Percentiles rank a stretch among this genome's conserved stretches.
Conservation (phyloP, 768 basidiomycete species). For the Pulveroboletus sp. region DNA sequence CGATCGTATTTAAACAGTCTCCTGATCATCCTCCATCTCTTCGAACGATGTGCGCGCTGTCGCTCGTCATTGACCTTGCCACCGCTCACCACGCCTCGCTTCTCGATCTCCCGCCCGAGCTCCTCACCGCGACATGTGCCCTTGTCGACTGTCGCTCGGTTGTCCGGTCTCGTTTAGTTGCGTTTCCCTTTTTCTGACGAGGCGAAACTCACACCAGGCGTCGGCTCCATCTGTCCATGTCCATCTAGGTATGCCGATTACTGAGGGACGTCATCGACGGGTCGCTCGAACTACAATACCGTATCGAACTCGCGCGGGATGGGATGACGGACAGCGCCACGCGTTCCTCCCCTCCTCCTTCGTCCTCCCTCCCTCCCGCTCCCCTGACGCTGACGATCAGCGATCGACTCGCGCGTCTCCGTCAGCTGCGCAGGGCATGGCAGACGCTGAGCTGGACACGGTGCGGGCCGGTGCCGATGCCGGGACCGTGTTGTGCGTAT, state of each 20-base stretch:
- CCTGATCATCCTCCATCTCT: background rate
- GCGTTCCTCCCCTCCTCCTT: background rate
- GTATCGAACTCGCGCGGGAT: slow-evolving; percentile 36
- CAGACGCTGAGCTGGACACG: slow-evolving; percentile 25
- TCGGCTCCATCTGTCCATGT: background rate
- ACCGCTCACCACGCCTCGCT: background rate
- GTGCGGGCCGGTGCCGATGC: slow-evolving; percentile 24
- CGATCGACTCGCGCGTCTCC: slow-evolving; percentile 33
- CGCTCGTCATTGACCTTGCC: background rate
- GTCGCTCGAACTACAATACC: slow-evolving; percentile 34
- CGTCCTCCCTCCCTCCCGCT: too few species aligned
- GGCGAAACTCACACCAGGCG: background rate
- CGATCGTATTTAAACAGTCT: background rate
- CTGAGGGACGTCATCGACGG: slow-evolving; percentile 19
- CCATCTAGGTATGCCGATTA: slow-evolving; percentile 20
- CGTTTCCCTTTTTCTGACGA: background rate
- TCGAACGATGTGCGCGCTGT: background rate
- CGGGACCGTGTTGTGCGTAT: slow-evolving; percentile 45
- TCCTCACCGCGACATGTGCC: slow-evolving; percentile 11
- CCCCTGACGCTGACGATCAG: background rate
- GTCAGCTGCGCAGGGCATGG: slow-evolving; percentile 36
- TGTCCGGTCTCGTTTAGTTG: slow-evolving; percentile 11
- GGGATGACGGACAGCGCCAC: slow-evolving; percentile 28
- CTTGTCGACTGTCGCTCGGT: slow-evolving; percentile 8
- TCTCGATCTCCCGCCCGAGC: slow-evolving; percentile 13